These are phyloP conservation scores for Fusarium nisikadoi DNA, from an alignment of 2,329 filamentous ascomycete species.

Conservation along the genomic window DNA sequence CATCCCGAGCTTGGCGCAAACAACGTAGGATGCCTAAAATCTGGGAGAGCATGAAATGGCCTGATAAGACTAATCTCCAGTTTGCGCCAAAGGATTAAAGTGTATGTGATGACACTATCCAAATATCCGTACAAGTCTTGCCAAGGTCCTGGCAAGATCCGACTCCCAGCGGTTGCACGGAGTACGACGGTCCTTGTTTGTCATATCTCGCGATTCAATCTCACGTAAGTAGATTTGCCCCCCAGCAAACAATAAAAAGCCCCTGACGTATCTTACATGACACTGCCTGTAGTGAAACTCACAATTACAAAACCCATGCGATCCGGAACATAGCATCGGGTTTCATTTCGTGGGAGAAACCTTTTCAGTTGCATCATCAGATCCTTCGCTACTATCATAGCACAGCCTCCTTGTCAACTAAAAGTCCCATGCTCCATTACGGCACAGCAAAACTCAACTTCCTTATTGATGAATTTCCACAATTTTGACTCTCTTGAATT, in stretches of 20 bases:
- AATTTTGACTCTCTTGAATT: background rate
- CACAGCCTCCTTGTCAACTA: slow-evolving; percentile 20
- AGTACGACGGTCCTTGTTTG: background rate
- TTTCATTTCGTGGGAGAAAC: background rate
- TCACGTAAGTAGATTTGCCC: slow-evolving; percentile 2
- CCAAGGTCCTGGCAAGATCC: background rate
- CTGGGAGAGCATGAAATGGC: background rate
- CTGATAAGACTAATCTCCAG: background rate
- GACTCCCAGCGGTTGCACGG: background rate
- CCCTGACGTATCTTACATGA: background rate
- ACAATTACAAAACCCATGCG: slow-evolving; percentile 5
- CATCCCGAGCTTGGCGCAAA: background rate
- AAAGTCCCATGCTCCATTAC: slow-evolving; percentile 17
- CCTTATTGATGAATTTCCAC: slow-evolving; percentile 1
- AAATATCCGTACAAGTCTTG: background rate
- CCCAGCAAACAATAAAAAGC: background rate
- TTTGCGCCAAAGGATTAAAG: background rate
- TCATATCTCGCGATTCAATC: background rate
- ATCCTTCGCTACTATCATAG: background rate
- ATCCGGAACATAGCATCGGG: background rate
- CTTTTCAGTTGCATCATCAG: background rate
- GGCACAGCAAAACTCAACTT: slow-evolving; percentile 21
- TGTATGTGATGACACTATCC: background rate
- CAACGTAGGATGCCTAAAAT: background rate
- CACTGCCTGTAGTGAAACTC: background rate